Percentiles rank a stretch among this genome's conserved stretches.
Conservation (phyloP, 2,329 filamentous ascomycete genomes). For the Botrytis fragariae region DNA sequence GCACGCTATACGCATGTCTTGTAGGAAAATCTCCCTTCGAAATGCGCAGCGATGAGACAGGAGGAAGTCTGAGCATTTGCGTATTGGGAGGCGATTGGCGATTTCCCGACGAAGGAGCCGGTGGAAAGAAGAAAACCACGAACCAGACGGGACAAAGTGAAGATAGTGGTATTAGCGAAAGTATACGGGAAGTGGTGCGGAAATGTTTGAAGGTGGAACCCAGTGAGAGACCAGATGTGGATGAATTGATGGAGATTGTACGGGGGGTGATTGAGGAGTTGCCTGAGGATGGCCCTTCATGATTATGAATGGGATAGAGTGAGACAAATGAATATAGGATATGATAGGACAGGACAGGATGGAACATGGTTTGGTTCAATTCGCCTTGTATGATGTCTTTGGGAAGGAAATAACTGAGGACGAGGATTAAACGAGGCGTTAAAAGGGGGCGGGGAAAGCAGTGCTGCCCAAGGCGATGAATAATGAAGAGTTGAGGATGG, state of each 20-base stretch:
- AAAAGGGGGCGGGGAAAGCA: neutral
- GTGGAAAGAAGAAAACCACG: constrained; percentile 45
- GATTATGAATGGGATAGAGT: neutral
- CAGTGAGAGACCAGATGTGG: constrained; percentile 79
- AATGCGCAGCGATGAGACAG: constrained; percentile 91
- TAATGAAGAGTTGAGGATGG: neutral
- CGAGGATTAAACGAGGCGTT: constrained; percentile 1
- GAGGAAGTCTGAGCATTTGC: constrained; percentile 87
- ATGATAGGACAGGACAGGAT: neutral
- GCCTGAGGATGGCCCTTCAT: constrained; percentile 54
- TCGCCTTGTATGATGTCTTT: neutral
- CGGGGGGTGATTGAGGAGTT: constrained; percentile 66
- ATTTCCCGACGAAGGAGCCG: constrained; percentile 82
- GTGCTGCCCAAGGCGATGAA: neutral
- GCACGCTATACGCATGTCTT: constrained; percentile 95
- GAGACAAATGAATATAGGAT: neutral
- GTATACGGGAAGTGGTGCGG: constrained; percentile 82
- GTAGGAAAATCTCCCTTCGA: constrained; percentile 98
- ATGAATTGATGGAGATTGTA: constrained; percentile 78
- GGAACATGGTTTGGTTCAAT: neutral
- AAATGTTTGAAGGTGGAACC: constrained; percentile 86
- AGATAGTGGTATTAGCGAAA: constrained; percentile 65
- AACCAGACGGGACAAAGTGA: constrained; percentile 38
- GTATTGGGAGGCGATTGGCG: constrained; percentile 93
- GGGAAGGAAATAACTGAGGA: neutral